Base-by-base conservation (phyloP, 768 basidiomycete genomes). In the Tylopilus cervinicoccineus region DNA sequence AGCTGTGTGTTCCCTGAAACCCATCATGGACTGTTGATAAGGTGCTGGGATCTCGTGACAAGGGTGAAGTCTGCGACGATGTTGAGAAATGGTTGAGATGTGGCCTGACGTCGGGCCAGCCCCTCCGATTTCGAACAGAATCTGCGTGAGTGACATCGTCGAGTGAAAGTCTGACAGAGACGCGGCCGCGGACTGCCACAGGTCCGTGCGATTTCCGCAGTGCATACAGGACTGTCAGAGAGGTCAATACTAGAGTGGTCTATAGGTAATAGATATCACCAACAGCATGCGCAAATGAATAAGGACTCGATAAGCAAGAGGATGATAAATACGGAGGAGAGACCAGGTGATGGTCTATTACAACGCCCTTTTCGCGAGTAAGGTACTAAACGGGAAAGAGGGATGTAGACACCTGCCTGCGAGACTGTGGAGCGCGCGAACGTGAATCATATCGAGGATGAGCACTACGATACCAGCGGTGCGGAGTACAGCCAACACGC, bases 211-310 rank as follows among this genome's bases (percentile, higher is more conserved):
- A 75, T 56, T 72, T 76, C 72, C 76, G 79, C 28, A 77, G 75
- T 3, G 80, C 79, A 58, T 73, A 78, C 10, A 78, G 33, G 47
- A 84, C 82, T 84, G 53, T 23, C 31, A 42, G 24, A 20, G 27
- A 46, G 9, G 28, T 57, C 51, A 52, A 54, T 53, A 43, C 6
- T 17, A 12, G 19, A 9, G 19, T 23, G 43, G 19, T 34, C 24
- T 20, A 19, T 12, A 39, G 33, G 38, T 38, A 38, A 7, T 20
- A 19, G 22, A 45, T 13, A 16, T 16, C 11, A 72, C 81, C 53
- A 55, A 84, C 84, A 84, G 59, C 82, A 84, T 32, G 70, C 64
- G 53, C 75, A 78, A 22, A 84, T 74, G 57, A 84, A 81, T n/a
- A 77, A 57, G 0, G 80, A 76, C 56, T 84, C 78, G 13, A 69